phyloP scores from a whole-genome alignment of 75 land plant genomes.

The Larix kaempferi region DNA sequence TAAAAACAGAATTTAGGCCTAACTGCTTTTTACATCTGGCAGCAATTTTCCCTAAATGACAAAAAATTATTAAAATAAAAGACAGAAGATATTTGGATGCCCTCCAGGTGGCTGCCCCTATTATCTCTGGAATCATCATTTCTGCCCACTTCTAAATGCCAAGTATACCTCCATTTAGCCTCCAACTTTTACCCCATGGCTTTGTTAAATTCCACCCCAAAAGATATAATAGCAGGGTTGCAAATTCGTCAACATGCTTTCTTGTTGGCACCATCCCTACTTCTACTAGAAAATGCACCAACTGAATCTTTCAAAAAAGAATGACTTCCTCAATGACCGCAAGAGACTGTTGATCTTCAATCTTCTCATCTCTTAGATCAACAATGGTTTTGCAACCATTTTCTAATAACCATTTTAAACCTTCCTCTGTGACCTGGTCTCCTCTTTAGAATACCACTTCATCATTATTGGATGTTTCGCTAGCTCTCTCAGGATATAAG shows the following conservation, averaged over 20 bases:
- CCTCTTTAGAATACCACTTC: slow-evolving; percentile 90
- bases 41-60: too few relatives aligned
- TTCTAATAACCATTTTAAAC: slow-evolving; percentile 77
- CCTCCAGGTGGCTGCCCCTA: too few relatives aligned
- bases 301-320: slow-evolving; percentile 47
- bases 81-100: too few relatives aligned
- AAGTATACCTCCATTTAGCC: too few relatives aligned
- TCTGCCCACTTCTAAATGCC: too few relatives aligned
- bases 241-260: slow-evolving; percentile 90
- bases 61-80: too few relatives aligned
- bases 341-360: slow-evolving; percentile 49
- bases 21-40: too few relatives aligned
- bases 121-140: too few relatives aligned
- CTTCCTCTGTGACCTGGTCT: slow-evolving; percentile 92
- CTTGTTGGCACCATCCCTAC: slow-evolving; percentile 71
- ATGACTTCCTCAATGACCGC: slow-evolving; percentile 53
- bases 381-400: slow-evolving; percentile 81
- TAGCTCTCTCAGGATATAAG: slow-evolving; percentile 36
- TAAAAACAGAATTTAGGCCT: too few relatives aligned
- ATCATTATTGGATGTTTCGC: slow-evolving; percentile 17
- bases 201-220: too few relatives aligned
- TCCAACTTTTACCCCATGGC: too few relatives aligned
- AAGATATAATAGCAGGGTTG: slow-evolving; percentile 62
- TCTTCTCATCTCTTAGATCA: slow-evolving; percentile 79
- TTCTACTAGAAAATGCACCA: slow-evolving; percentile 74